A percentile compares a stretch with the other conserved stretches of the same genome.
Conservation (phyloP, 1,284 basidiomycete species). For the Rhodotorula sp. region DNA sequence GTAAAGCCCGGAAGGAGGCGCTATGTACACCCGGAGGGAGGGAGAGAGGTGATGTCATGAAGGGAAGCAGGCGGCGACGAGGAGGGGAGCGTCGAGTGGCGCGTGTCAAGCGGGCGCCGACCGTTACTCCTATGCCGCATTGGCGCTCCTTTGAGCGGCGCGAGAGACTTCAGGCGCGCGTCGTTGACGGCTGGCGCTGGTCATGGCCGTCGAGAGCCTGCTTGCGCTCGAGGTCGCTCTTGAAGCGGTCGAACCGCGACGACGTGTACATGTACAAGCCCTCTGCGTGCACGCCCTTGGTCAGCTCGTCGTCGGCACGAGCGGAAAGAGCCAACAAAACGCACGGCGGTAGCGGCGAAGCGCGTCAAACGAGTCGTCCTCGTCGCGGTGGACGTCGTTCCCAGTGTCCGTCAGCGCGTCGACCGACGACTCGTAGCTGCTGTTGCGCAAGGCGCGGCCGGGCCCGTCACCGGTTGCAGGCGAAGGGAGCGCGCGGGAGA, state of each 20-base stretch:
- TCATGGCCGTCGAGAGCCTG: neutral
- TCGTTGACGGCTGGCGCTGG: neutral
- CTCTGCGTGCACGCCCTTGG: neutral
- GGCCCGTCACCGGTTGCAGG: neutral
- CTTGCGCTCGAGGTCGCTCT: constrained; percentile 27
- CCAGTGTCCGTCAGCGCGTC: constrained; percentile 8
- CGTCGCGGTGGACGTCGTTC: neutral
- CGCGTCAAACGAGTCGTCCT: constrained; percentile 17
- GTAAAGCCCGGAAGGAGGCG: no score
- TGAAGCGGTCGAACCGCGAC: constrained; percentile 27
- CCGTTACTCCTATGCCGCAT: neutral
- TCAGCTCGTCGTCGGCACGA: neutral
- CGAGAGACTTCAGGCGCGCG: neutral
- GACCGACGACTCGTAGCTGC: constrained; percentile 12
- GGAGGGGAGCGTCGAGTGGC: neutral
- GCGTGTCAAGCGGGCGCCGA: no score
- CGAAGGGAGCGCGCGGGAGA: constrained; percentile 3
- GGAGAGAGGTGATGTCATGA: constrained; percentile 1
- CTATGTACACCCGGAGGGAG: no score
- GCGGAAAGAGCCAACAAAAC: neutral
- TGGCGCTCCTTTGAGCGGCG: neutral
- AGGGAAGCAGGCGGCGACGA: neutral
- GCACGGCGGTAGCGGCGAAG: constrained; percentile 27
- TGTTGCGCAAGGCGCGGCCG: neutral
- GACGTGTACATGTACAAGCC: constrained; percentile 24